Evolutionary conservation across 306 rosid species (phyloP), one percentile per base, ranked within the genome.

Genomic region (Neltuma alba): DNA sequence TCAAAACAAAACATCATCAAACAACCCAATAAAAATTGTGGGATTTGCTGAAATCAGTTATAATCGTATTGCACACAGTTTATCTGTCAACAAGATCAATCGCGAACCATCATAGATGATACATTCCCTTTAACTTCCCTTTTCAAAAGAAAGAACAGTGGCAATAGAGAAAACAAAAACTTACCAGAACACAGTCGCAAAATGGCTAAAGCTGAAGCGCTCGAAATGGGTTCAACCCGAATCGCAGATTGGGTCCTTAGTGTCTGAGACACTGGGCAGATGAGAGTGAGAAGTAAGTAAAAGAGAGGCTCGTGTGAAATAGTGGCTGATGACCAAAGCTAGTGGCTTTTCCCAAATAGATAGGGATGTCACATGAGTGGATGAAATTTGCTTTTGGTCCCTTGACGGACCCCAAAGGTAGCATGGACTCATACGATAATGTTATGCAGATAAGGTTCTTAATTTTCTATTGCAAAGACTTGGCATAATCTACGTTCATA

Each of bases 131-230:
- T 38, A 21, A 6, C 48, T 37, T 18, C 28, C 41, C 25, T 13
- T 66, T 38, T n/a, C 27, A 11, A 40, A 7, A 38, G 33, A 38
- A 67, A 40, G 2, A 21, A 40, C 3, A 12, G 4, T n/a, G 71
- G 41, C 72, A 66, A 14, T 13, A 48, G 36, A 8, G 25, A 6
- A 41, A 48, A 42, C 9, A 69, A 42, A 48, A 27, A 42, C 74
- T 69, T 23, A 69, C 74, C 74, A 69, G 74, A 69, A 69, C 55
- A 25, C 55, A 41, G 55, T 25, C 14, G 74, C 37, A 68, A 68
- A 68, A 13, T 41, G 74, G 74, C 55, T 41, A 6, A 68, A 41
- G 54, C 74, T 68, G 74, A 41, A 7, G 25, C 20, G 36, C 74
- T 68, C 21, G 37, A 69, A 42, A 8, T 42, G 9, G 55, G 37